Percentiles rank a stretch among this genome's conserved stretches.
These are phyloP conservation scores for Tricholoma bakamatsutake DNA, from an alignment of 768 basidiomycete genomes.

Conservation along the genomic window DNA sequence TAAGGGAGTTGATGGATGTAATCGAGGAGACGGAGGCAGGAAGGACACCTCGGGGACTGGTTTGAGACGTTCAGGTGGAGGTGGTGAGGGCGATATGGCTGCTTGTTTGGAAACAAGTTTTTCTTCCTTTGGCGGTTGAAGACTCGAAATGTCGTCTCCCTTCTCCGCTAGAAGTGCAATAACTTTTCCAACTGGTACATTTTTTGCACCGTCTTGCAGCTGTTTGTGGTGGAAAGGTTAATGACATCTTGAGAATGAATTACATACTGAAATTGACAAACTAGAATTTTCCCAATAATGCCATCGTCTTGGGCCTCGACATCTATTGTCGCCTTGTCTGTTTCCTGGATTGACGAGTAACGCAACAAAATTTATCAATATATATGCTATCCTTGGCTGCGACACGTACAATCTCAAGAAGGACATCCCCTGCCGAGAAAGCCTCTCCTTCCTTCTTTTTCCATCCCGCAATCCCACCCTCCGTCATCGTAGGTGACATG, in stretches of 20 bases:
- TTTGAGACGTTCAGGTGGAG: slow-evolving; percentile 24
- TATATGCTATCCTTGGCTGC: background rate
- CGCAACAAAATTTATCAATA: slow-evolving; percentile 1
- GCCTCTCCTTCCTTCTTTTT: slow-evolving; percentile 82
- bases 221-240: slow-evolving; percentile 20
- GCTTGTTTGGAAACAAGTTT: slow-evolving; percentile 23
- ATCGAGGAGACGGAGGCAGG: slow-evolving; percentile 26
- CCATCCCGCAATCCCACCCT: slow-evolving; percentile 89
- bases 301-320: slow-evolving; percentile 99
- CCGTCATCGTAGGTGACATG: slow-evolving; percentile 97
- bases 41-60: slow-evolving; percentile 19
- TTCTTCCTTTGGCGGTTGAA: slow-evolving; percentile 56
- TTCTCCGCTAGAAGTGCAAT: slow-evolving; percentile 95
- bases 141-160: slow-evolving; percentile 89
- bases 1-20: slow-evolving; percentile 28
- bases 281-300: slow-evolving; percentile 88
- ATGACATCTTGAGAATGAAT: background rate
- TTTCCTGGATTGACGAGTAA: slow-evolving; percentile 51
- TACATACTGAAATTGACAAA: slow-evolving; percentile 30
- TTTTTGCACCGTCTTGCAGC: slow-evolving; percentile 75
- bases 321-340: slow-evolving; percentile 95
- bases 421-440: slow-evolving; percentile 76
- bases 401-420: slow-evolving; percentile 78
- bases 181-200: slow-evolving; percentile 78
- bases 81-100: slow-evolving; percentile 21